Base-by-base conservation (phyloP, 1,284 basidiomycete species). In the Ceratobasidium sp. region DNA sequence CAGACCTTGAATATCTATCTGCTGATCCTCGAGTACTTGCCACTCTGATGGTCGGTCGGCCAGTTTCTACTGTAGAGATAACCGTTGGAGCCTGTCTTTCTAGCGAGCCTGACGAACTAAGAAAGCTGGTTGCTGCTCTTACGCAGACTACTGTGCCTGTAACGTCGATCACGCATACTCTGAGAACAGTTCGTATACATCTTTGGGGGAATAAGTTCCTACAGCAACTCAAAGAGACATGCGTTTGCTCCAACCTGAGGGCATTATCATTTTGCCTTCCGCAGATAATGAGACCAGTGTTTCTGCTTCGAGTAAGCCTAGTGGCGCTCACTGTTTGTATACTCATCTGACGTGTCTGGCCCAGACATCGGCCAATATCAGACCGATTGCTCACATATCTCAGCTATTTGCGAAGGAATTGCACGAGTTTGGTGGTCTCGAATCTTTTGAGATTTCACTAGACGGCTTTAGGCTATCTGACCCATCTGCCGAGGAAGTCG, bases 191-290 rank as follows among this genome's bases (percentile, higher is more conserved):
- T n/a, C 28, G 74, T 38, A 56, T 76, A 54, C 74, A 76, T 54
- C 62, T 76, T 38, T 76, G 74, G 74, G 71, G 64, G 23, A 66
- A 52, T 38, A 66, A 59, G 28, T 67, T 76, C 50, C n/a, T 76
- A 28, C 74, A 57, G 15, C 62, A 46, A 20, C 64, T 76, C 26
- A 57, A 67, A 40, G 42, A n/a, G 42, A 76, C 74, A 26, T 15
- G 28, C 26, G 28, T 76, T n/a, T 33, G 44, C 23, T 67, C 62
- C 6, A 76, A 28, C 15, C 52, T 76, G 44, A 67, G 28, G 23
- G 46, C 9, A 12, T 26, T 76, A 2, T 38, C 52, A 1, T 23
- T 76, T 17, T 54, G 42, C 46, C 74, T 76, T 3, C 74, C 74
- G 10, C 62, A 46, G 50, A 62, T 66, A 3, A 76, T 76, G 74